These are phyloP conservation scores for Annona squamosa DNA, from an alignment of 164 flowering plant species.

Conservation along the genomic window DNA sequence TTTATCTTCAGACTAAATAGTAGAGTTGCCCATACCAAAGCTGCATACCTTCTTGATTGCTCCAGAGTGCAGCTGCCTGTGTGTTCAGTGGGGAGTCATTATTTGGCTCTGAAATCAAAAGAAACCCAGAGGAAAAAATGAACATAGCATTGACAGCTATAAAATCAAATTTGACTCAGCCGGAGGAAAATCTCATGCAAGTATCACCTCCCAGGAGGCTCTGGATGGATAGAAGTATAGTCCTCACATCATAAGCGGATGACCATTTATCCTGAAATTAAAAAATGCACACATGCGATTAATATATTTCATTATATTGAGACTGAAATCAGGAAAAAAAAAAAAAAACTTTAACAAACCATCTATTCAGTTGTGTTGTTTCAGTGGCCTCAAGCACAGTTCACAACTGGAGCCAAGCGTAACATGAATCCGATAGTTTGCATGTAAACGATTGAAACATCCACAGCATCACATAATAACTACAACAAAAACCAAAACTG, in stretches of 20 bases:
- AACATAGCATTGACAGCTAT: background rate
- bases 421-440: no score
- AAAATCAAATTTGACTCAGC: background rate
- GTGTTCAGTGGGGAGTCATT: conserved; percentile 78
- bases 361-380: no score
- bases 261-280: conserved; percentile 83
- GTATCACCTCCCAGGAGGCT: conserved; percentile 65
- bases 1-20: no score
- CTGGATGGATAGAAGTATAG: conserved; percentile 78
- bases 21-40: no score
- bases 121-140: background rate
- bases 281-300: background rate
- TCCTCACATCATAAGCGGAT: conserved; percentile 94
- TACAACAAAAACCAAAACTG: background rate
- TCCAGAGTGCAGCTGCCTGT: conserved; percentile 89
- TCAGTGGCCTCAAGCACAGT: background rate
- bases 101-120: conserved; percentile 60
- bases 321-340: background rate
- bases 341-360: background rate
- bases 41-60: conserved; percentile 70
- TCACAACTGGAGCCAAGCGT: background rate
- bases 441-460: no score
- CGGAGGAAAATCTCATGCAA: background rate
- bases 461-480: background rate
- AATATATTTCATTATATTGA: background rate